Evolutionary conservation across 2,329 filamentous ascomycete genomes (phyloP), one percentile per base, ranked within the genome.

Genomic region (Pleoardoris graminearum): DNA sequence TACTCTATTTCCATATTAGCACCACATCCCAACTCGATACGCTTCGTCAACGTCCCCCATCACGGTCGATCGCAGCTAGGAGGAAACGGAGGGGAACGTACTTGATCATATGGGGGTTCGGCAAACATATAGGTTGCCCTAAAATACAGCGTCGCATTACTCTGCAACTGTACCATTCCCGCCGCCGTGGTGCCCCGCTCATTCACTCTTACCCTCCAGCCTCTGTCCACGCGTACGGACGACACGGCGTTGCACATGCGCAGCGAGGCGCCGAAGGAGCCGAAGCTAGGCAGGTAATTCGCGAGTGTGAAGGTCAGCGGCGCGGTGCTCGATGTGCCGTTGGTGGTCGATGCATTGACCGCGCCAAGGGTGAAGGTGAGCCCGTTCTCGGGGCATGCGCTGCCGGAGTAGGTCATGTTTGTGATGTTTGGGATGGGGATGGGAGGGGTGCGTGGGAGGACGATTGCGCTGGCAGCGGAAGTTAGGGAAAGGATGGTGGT

Each of bases 211-310:
- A 53, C 35, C 30, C 53, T 57, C 48, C 49, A 59, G 4, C 54
- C 54, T 16, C 33, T 17, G 3, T 32, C 32, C 29, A 59, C 39
- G 16, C 4, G 39, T 33, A 59, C 11, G 16, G 23, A 16, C 14
- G 25, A 38, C 10, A 53, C 33, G 29, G 54, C 44, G 43, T 55
- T 37, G 57, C 57, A 59, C 57, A 59, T 59, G 36, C 57, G 29
- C 36, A 59, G 41, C 23, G 46, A 48, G 23, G 54, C 53, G 22
- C 57, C 57, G 38, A 59, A 59, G 7, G 48, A 49, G 48, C 54
- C 54, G 23, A 57, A 37, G 16, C 21, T 16, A 14, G 57, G 57
- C 17, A 48, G 17, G 37, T 55, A 57, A 41, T 59, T 57, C 5
- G 54, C 19, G 22, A 59, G 54, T 11, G 48, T 55, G 30, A 59